Base-by-base conservation (phyloP, 2,329 filamentous ascomycete genomes). In the Aureobasidium sp. region DNA sequence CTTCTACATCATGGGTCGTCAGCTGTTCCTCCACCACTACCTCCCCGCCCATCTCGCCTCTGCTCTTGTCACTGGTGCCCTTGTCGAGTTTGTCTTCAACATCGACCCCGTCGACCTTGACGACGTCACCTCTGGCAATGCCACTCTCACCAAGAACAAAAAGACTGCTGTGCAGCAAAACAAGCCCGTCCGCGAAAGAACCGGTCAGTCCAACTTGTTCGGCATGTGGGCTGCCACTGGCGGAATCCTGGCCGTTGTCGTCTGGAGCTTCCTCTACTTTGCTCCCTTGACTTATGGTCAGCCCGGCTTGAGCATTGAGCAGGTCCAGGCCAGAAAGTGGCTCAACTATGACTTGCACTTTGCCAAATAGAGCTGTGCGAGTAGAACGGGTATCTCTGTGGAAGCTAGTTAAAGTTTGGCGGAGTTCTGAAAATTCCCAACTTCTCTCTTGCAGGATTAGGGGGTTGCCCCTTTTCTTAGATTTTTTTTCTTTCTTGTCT, bases 1-100 rank as follows among this genome's bases (percentile, higher is more conserved):
- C 58, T 99, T 99, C 81, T 99, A 87, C 79, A 85, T 97, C 66
- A 99, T 99, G 93, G 93, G 93, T 62, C 91, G 93, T 69, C 93
- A 99, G 75, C 87, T 97, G 67, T 99, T 99, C 86, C 77, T 99
- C 68, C 94, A 99, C 76, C 94, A 99, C 77, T 99, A 99, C 73
- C 84, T 99, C 3, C 94, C 94, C 0, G 91, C 94, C 0, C 94
- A 99, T 72, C 82, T 99, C 12, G 93, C 94, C 0, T 96, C 91
- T 7, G 86, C 86, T 31, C 83, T 99, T 41, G 92, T 99, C 25
- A 89, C 94, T 0, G 94, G 94, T 53, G 90, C 92, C 25, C 81
- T 99, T 22, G 79, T 99, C 22, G 94, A 99, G 74, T 99, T 99
- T 74, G 86, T 99, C 73, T 97, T 97, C 81, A 96, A 90, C 74